phyloP scores from a whole-genome alignment of 2,329 filamentous ascomycete genomes.

The Niveomyces coronatus region DNA sequence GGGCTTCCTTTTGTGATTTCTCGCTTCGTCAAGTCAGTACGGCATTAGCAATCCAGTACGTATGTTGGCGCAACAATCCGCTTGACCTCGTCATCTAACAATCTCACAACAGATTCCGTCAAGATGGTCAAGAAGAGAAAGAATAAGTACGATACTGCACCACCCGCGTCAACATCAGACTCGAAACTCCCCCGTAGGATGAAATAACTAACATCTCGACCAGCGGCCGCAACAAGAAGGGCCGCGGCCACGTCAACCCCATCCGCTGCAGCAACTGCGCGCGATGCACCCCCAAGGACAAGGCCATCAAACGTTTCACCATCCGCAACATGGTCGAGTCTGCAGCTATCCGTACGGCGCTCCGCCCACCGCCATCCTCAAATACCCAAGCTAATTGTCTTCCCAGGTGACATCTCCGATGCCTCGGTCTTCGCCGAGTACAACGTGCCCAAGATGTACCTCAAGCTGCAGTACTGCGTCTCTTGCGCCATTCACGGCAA shows the following conservation, averaged over 20 bases:
- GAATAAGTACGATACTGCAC: constrained; percentile 44
- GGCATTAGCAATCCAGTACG: constrained; percentile 9
- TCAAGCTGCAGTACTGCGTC: constrained; percentile 99
- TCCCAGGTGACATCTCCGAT: constrained; percentile 96
- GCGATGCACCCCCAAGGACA: constrained; percentile 95
- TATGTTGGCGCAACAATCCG: constrained; percentile 10
- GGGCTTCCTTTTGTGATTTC: constrained; percentile 7
- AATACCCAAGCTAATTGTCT: not conserved
- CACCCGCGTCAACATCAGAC: constrained; percentile 1
- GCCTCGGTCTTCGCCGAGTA: constrained; percentile 99
- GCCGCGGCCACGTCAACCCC: constrained; percentile 98
- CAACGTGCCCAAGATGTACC: constrained; percentile 99
- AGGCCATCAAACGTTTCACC: constrained; percentile 99
- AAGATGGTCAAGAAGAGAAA: constrained; percentile 66
- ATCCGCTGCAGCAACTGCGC: constrained; percentile 71
- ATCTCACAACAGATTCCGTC: constrained; percentile 38
- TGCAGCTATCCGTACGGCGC: constrained; percentile 89
- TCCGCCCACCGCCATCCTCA: not conserved
- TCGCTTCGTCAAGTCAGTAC: constrained; percentile 10
- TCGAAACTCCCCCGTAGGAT: not conserved
- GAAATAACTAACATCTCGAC: constrained; percentile 16
- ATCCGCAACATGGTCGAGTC: constrained; percentile 99
- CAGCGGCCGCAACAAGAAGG: constrained; percentile 99
- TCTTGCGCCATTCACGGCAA: constrained; percentile 99
- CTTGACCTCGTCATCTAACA: constrained; percentile 19